Base-by-base conservation (phyloP, 345 rosid genomes). In the Arabis alpina region DNA sequence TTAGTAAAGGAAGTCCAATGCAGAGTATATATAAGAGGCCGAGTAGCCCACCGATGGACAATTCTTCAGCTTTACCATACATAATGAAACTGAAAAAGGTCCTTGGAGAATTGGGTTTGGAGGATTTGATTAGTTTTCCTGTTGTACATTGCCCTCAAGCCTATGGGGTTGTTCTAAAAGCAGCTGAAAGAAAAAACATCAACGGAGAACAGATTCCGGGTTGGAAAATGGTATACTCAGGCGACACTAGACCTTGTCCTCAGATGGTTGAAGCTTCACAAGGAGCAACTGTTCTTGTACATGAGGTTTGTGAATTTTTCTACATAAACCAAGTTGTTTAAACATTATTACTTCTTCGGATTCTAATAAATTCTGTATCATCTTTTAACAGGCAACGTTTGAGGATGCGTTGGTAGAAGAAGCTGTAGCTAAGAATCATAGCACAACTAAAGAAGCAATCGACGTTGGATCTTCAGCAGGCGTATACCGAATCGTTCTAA, bases 101-200 rank as follows among this genome's bases (percentile, higher is more conserved):
- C 72, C 89, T 94, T 0, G 68, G 44, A 16, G 97, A 84, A 78
- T 83, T 85, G 52, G 98, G 93, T 10, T 71, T 94, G 59, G 87
- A 88, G 48, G 74, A 77, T 32, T 76, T 91, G 82, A 70, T 85
- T 57, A 91, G 99, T 44, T 87, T 94, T 54, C 99, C 99, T 10
- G 99, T 94, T n/a, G 93, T 94, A 64, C 99, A 94, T 71, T 94
- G 96, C 78, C 97, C 95, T 50, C 95, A 94, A 73, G 93, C 99
- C 40, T 94, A 75, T 74, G 99, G 99, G 25, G 74, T 94, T 66
- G 82, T 75, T 48, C 53, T 94, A 58, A 87, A 85, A 80, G 97
- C 95, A 2, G 83, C 92, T 3, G 81, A 88, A 45, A 87, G 96
- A 74, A 60, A 69, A n/a, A 91, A 89, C 73, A 71, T 69, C 5